These are phyloP conservation scores for Entomortierella parvispora DNA, from an alignment of 192 early-diverging fungal genomes.

Conservation along the genomic window DNA sequence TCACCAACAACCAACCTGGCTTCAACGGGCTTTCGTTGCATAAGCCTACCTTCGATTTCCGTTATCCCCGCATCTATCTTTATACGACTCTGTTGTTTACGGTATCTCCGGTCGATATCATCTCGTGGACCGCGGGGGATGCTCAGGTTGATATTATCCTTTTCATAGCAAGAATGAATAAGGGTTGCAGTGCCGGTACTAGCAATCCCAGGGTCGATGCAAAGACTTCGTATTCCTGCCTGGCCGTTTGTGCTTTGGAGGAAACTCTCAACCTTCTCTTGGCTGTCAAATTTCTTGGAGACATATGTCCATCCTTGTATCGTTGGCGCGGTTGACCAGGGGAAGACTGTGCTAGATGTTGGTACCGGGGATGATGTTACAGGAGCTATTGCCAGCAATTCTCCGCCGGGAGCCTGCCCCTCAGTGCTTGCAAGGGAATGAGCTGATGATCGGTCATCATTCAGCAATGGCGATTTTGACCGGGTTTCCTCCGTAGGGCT, in stretches of 20 bases:
- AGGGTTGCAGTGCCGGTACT: slow-evolving; percentile 20
- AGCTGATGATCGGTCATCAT: slow-evolving; percentile 5
- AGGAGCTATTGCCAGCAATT: background rate
- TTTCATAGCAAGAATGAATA: slow-evolving; percentile 18
- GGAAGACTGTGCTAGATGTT: slow-evolving; percentile 11
- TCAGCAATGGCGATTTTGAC: background rate
- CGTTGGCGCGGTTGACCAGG: slow-evolving; percentile 21
- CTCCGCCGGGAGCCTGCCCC: slow-evolving; percentile 6
- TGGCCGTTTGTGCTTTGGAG: slow-evolving; percentile 8
- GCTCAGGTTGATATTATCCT: slow-evolving; percentile 25
- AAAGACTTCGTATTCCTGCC: slow-evolving; percentile 12
- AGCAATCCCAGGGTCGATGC: slow-evolving; percentile 18
- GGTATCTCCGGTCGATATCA: slow-evolving; percentile 21
- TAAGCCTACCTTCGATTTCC: background rate
- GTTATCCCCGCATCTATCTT: background rate
- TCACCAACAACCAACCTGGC: slow-evolving; percentile 25
- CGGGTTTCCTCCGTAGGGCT: slow-evolving; percentile 1
- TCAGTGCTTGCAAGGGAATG: slow-evolving; percentile 4
- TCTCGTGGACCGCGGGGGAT: slow-evolving; percentile 21
- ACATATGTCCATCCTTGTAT: slow-evolving; percentile 16
- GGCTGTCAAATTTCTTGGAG: slow-evolving; percentile 22
- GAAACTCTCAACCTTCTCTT: slow-evolving; percentile 15
- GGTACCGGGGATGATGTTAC: slow-evolving; percentile 11
- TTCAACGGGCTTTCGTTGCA: slow-evolving; percentile 7
- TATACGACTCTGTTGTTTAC: slow-evolving; percentile 18